Evolutionary conservation across 768 basidiomycete genomes (phyloP).

Genomic region (Mycena vitilis): DNA sequence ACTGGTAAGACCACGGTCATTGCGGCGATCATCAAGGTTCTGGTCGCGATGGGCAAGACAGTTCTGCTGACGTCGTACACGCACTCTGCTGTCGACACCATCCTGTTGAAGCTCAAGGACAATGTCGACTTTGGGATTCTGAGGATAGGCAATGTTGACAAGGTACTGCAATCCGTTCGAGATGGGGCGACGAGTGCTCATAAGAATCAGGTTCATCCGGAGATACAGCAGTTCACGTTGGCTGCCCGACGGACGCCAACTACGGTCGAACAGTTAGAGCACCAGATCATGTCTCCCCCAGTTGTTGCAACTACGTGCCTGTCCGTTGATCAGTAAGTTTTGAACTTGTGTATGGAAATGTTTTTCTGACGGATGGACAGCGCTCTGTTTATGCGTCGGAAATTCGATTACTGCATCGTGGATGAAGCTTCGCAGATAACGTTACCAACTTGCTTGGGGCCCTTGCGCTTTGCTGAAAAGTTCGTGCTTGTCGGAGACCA

Average conservation of each 20-base stretch:
- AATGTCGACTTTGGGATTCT: conserved; percentile 78
- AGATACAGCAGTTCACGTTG: conserved; percentile 78
- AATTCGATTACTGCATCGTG: conserved; percentile 96
- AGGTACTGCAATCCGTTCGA: conserved; percentile 60
- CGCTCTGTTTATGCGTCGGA: conserved; percentile 84
- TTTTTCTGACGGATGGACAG: conserved; percentile 50
- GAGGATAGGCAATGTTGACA: conserved; percentile 91
- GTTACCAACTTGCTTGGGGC: conserved; percentile 93
- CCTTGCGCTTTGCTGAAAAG: conserved; percentile 87
- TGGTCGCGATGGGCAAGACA: conserved; percentile 86
- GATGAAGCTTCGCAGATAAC: conserved; percentile 99
- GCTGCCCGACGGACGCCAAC: conserved; percentile 63
- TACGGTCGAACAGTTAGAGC: conserved; percentile 86
- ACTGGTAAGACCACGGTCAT: conserved; percentile 98
- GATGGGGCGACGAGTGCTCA: conserved; percentile 6
- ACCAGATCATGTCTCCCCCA: conserved; percentile 85
- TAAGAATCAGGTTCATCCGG: conserved; percentile 79
- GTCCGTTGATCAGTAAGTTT: conserved; percentile 91
- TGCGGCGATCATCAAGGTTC: conserved; percentile 83
- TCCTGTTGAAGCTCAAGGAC: conserved; percentile 81
- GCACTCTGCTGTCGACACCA: conserved; percentile 98
- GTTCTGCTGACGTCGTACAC: conserved; percentile 94
- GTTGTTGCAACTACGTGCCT: conserved; percentile 97
- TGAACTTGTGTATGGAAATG: background rate
- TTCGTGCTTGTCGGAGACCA: conserved; percentile 98